Evolutionary conservation across 2,329 filamentous ascomycete genomes (phyloP), one percentile per base, ranked within the genome.

Genomic region (Cordyceps tenuipes): DNA sequence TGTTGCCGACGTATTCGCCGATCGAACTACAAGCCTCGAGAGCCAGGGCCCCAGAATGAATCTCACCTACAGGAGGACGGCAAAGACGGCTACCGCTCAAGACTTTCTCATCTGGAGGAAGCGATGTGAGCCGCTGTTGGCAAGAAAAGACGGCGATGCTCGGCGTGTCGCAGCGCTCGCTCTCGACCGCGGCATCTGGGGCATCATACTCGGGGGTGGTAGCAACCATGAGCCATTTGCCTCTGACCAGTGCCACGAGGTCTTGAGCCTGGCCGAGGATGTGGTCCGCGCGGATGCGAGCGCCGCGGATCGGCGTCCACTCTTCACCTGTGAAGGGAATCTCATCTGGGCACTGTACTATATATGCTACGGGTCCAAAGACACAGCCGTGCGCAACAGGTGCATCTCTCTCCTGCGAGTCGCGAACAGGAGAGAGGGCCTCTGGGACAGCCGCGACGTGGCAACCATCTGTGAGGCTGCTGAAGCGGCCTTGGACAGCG

Each of bases 391-490:
- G 1, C 61, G 65, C n/a, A 21, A 43, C 1, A 54, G 57, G 12
- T 57, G 64, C 7, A 56, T 66, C 13, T 15, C 5, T 17, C 10
- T 67, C 5, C 26, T 67, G 6, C 62, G 61, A 1, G 60, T 61
- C 0, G 51, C 66, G 3, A 49, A 61, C 10, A 46, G 65, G 12
- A 52, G 66, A 12, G 66, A 67, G 26, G 65, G 66, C 0, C 59
- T 67, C 0, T 68, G 66, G 65, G 66, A 68, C 34, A 68, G 65
- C 41, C 60, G 61, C 48, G 66, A 67, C 5, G 59, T 67, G 19
- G 63, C 61, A 0, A 57, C 60, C 26, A 59, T 66, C 23, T 15
- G 50, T 34, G 34, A 53, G 21, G 29, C 50, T 3, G 50, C 50
- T 2, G 12, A 41, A 15, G 8, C 36, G 21, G 50, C 50, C 7